Evolutionary conservation across 2,329 filamentous ascomycete species (phyloP), one percentile per base, ranked within the genome.

Genomic region (Sporothrix inflata): DNA sequence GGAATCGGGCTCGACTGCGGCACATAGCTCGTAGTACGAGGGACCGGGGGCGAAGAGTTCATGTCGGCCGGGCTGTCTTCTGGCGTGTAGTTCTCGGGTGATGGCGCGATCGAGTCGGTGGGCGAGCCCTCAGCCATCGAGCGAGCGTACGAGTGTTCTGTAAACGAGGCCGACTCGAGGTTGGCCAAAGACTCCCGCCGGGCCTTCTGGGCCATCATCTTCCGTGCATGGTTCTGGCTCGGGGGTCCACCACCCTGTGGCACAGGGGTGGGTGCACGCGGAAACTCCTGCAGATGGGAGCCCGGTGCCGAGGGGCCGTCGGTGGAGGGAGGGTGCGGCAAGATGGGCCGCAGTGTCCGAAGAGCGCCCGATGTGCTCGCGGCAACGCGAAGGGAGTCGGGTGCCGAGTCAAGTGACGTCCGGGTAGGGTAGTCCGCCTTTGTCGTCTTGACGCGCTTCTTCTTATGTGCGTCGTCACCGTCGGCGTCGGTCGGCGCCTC

Each of bases 281-380:
- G 92, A n/a, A 90, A 81, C 75, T 93, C 90, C 76, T 94, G 91
- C 5, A 92, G 81, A 76, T 92, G 89, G 65, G 80, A 85, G 45
- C 81, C 82, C 40, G 78, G 74, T 4, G 83, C 78, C 4, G 80
- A 79, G 4, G 73, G 55, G 9, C 70, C 73, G 11, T 73, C 74
- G 21, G 85, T 82, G 5, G 74, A 21, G 16, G n/a, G n/a, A 1
- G 67, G 67, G 3, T 82, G 84, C 30, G 86, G 83, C 42, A 87
- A 85, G 72, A 93, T 86, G 4, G 95, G 95, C 60, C 94, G 89
- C 80, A 97, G 92, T 65, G 91, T 91, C 57, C 95, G 92, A 73
- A 98, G 86, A 5, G 94, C 97, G 55, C 94, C 93, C 60, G 94
- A 92, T 19, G 93, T 97, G 79, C 94, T 97, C 63, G 95, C 95